Base-by-base conservation (phyloP, 1,284 basidiomycete species). In the Bjerkandera adusta region DNA sequence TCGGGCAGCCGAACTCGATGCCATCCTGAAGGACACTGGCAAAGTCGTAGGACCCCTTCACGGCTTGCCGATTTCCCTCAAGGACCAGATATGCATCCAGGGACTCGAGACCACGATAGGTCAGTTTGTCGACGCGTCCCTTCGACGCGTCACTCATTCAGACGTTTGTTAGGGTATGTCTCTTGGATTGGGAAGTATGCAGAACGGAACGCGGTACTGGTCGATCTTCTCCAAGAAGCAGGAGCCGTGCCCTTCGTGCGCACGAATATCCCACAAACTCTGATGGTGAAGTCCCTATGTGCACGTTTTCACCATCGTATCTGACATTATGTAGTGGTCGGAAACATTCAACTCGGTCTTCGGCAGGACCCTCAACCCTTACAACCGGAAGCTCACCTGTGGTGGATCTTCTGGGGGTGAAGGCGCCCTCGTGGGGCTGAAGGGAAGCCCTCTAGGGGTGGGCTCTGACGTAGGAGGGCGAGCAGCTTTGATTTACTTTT, bases 401-500 rank as follows among this genome's bases (percentile, higher is more conserved):
- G 79, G 80, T 4, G 79, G 79, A 0, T 77, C 75, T 0, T 76
- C 73, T 0, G 80, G 80, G 5, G 80, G 80, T 6, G 80, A 83
- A 60, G 72, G 76, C 6, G 77, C 79, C 0, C 65, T 83, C 4
- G 60, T 81, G 4, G 82, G 77, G 0, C 70, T 75, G 74, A 80
- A 69, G 59, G 83, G 83, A 4, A 80, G 78, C 41, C 77, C 79
- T 0, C 62, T 89, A 16, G 86, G 85, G 10, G 75, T 89, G 1
- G 85, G 85, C 6, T 83, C 83, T 4, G 85, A 89, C 59, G 78
- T 88, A 39, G 85, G 84, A 45, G 86, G 85, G 68, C 77, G 49
- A 50, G 68, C 49, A 6, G 6, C 5, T 3, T 10, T 0, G 20
- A 36, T 13, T 29, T 26, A 6, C 26, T 30, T 35, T 7, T 29